Percentiles rank a stretch among this genome's conserved stretches.
Conservation (phyloP, 306 rosid species). For the Medicago truncatula region DNA sequence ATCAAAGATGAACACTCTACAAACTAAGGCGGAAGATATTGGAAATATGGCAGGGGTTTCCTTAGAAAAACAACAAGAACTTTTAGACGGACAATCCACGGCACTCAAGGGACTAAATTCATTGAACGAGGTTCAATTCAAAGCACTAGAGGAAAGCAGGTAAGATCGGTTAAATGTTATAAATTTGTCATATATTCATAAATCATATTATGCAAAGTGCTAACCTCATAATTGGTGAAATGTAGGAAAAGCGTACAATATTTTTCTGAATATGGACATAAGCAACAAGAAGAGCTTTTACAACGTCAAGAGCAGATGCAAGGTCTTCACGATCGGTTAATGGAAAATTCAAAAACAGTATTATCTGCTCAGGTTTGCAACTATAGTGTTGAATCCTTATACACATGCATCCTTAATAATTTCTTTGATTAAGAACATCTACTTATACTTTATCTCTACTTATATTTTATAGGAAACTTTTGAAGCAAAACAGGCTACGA, state of each 20-base stretch:
- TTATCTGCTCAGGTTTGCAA: slow-evolving; percentile 54
- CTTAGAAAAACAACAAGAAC: slow-evolving; percentile 75
- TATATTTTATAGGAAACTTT: slow-evolving; percentile 60
- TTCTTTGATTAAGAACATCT: neutral
- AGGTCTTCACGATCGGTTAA: slow-evolving; percentile 68
- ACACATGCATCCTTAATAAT: neutral
- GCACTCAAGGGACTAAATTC: slow-evolving; percentile 66
- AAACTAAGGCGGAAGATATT: slow-evolving; percentile 76
- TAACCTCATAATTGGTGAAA: slow-evolving; percentile 5
- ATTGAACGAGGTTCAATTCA: slow-evolving; percentile 65
- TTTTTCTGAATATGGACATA: slow-evolving; percentile 64
- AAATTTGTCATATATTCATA: neutral
- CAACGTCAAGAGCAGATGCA: slow-evolving; percentile 63
- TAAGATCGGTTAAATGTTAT: slow-evolving; percentile 28
- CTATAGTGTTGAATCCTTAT: neutral
- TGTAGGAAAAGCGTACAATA: slow-evolving; percentile 63
- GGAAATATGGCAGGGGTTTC: slow-evolving; percentile 73
- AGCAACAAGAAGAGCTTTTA: slow-evolving; percentile 76
- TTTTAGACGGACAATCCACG: slow-evolving; percentile 71
- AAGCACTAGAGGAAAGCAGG: slow-evolving; percentile 89
- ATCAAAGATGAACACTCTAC: slow-evolving; percentile 57
- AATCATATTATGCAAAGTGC: neutral
- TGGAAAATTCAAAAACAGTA: slow-evolving; percentile 72
- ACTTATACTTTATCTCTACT: too few relatives aligned
- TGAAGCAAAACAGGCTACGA: slow-evolving; percentile 85